Conservation (phyloP, 192 early-diverging fungal genomes). For the Podila minutissima region DNA sequence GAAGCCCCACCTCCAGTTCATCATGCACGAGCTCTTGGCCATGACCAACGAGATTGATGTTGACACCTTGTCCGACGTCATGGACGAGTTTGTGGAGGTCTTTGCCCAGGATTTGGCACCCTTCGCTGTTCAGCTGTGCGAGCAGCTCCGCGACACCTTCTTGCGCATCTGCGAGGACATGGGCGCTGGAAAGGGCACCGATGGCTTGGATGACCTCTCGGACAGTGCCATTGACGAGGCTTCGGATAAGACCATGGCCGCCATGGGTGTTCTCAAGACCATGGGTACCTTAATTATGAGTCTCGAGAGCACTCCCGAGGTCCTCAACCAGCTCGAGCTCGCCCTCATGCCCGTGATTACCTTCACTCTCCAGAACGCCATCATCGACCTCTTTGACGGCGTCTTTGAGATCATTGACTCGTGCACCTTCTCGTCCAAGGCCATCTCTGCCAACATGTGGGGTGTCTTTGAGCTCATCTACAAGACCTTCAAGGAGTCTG, state of each 20-base stretch:
- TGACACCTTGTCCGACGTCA: slow-evolving; percentile 86
- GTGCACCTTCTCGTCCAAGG: slow-evolving; percentile 84
- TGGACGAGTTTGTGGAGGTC: slow-evolving; percentile 92
- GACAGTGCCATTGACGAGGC: slow-evolving; percentile 73
- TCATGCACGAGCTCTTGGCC: slow-evolving; percentile 74
- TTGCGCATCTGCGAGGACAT: slow-evolving; percentile 74
- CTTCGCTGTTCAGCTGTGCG: slow-evolving; percentile 90
- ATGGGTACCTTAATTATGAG: slow-evolving; percentile 88
- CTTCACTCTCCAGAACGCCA: slow-evolving; percentile 81
- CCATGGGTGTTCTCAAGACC: slow-evolving; percentile 91
- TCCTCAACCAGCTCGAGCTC: slow-evolving; percentile 83
- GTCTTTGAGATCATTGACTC: slow-evolving; percentile 91
- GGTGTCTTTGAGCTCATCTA: slow-evolving; percentile 82
- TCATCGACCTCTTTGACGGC: slow-evolving; percentile 85
- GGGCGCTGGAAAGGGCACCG: slow-evolving; percentile 45
- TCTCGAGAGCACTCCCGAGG: slow-evolving; percentile 84
- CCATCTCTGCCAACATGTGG: slow-evolving; percentile 88
- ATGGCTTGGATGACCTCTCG: slow-evolving; percentile 53
- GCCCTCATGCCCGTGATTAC: slow-evolving; percentile 80
- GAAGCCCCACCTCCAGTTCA: slow-evolving; percentile 51
- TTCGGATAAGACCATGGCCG: slow-evolving; percentile 89
- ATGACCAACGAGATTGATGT: slow-evolving; percentile 95
- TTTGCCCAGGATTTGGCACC: slow-evolving; percentile 95
- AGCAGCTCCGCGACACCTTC: slow-evolving; percentile 89
- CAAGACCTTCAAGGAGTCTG: slow-evolving; percentile 81